Conservation (phyloP, 2,329 filamentous ascomycete genomes). For the Neopestalotiopsis clavispora region DNA sequence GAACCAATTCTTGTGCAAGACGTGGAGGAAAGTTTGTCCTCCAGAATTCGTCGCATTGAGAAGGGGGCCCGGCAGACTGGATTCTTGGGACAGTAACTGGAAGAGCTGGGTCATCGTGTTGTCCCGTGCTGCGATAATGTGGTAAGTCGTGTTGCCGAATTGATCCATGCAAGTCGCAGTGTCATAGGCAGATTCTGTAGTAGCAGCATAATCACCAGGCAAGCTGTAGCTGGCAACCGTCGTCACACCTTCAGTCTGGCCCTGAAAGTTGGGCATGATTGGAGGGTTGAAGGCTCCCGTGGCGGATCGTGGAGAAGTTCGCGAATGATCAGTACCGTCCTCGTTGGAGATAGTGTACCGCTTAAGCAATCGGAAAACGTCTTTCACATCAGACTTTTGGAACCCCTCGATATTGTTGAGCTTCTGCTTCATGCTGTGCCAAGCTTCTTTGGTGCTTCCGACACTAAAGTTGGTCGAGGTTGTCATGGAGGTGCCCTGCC, state of each 20-base stretch:
- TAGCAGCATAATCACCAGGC: constrained; percentile 54
- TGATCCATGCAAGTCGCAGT: constrained; percentile 37
- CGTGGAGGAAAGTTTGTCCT: constrained; percentile 37
- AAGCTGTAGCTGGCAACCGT: constrained; percentile 39
- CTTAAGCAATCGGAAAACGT: constrained; percentile 27
- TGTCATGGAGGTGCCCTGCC: constrained; percentile 41
- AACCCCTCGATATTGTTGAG: constrained; percentile 5
- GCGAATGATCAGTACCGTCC: constrained; percentile 24
- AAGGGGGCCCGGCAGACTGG: constrained; percentile 27
- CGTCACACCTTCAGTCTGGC: constrained; percentile 6
- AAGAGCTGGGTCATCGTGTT: constrained; percentile 26
- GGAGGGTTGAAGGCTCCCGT: not conserved
- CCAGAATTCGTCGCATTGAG: constrained; percentile 34
- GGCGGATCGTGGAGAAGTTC: constrained; percentile 9
- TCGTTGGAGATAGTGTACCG: constrained; percentile 35
- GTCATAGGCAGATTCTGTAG: constrained; percentile 20
- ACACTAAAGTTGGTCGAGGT: constrained; percentile 44
- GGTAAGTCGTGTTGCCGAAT: constrained; percentile 60
- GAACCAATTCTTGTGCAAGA: constrained; percentile 37
- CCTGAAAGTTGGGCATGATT: not conserved
- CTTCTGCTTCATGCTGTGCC: constrained; percentile 10
- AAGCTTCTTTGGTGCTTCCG: constrained; percentile 38
- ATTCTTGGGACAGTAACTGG: constrained; percentile 24
- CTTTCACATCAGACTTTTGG: constrained; percentile 39
- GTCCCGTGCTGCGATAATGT: constrained; percentile 35